phyloP scores from a whole-genome alignment of 352 stramenopile species.

The Globisporangium nagaii region DNA sequence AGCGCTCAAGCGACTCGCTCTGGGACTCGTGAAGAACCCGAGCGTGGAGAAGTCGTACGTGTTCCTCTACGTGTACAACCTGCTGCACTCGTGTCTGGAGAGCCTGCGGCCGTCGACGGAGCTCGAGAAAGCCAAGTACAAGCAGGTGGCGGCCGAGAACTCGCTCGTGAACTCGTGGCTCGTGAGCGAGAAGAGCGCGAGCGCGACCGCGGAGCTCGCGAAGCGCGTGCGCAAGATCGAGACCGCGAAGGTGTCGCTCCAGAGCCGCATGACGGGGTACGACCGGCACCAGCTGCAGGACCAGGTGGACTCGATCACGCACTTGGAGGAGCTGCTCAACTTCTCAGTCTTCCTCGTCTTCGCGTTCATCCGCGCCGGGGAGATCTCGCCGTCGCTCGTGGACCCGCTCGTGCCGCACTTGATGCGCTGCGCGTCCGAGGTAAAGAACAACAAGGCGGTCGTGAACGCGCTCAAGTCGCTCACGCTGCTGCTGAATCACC shows the following conservation, averaged over 20 bases:
- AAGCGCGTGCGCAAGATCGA: constrained; percentile 49
- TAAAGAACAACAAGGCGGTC: constrained; percentile 89
- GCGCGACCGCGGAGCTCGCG: constrained; percentile 52
- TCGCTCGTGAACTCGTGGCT: constrained; percentile 60
- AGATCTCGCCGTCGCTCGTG: constrained; percentile 45
- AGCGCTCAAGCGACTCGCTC: constrained; percentile 70
- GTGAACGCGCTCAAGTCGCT: constrained; percentile 93
- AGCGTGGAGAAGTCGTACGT: constrained; percentile 82
- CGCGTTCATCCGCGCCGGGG: constrained; percentile 48
- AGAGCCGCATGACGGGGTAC: constrained; percentile 75
- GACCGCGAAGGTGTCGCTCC: constrained; percentile 47
- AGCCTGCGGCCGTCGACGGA: constrained; percentile 60
- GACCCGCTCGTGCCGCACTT: constrained; percentile 91
- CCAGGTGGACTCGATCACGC: constrained; percentile 43
- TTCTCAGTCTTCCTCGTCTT: constrained; percentile 79
- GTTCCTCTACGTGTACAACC: constrained; percentile 82
- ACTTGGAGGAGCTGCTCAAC: constrained; percentile 82
- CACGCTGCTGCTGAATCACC: constrained; percentile 79
- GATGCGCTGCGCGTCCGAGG: constrained; percentile 87
- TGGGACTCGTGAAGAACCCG: constrained; percentile 80
- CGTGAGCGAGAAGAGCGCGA: constrained; percentile 74
- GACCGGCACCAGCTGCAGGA: constrained; percentile 66
- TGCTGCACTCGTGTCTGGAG: constrained; percentile 73
- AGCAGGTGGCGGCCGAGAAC: constrained; percentile 15
- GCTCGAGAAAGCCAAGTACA: constrained; percentile 60